A percentile compares a stretch with the other conserved stretches of the same genome.
phyloP scores from a whole-genome alignment of 2,329 filamentous ascomycete genomes.

The Trichoderma sp. region DNA sequence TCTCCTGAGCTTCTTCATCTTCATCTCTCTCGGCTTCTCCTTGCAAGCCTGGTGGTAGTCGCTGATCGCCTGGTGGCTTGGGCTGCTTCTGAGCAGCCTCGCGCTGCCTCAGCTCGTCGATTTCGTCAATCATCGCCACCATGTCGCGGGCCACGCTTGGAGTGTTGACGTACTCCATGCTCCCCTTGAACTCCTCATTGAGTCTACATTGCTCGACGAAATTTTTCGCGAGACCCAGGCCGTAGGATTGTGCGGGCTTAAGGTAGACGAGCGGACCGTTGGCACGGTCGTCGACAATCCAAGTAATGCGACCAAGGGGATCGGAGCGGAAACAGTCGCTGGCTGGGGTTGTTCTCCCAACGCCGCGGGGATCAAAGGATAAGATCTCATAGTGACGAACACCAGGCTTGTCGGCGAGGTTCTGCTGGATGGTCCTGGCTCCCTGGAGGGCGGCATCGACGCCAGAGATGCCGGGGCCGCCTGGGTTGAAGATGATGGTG shows the following conservation, averaged over 20 bases:
- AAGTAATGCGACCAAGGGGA: slow-evolving; percentile 28
- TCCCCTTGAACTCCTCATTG: slow-evolving; percentile 25
- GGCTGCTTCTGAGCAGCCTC: neutral
- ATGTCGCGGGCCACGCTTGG: slow-evolving; percentile 42
- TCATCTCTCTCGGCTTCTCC: neutral
- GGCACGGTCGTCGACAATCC: slow-evolving; percentile 31
- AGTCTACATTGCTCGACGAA: slow-evolving; percentile 26
- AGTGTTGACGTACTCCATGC: slow-evolving; percentile 36
- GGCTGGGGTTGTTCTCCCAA: slow-evolving; percentile 36
- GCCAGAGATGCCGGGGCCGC: slow-evolving; percentile 43
- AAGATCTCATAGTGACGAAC: slow-evolving; percentile 40
- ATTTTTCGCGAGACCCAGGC: slow-evolving; percentile 26
- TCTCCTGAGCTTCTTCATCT: neutral
- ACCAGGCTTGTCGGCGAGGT: slow-evolving; percentile 26
- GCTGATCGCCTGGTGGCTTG: neutral
- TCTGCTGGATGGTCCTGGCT: slow-evolving; percentile 25
- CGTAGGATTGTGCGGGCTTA: neutral
- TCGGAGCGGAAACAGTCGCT: slow-evolving; percentile 38
- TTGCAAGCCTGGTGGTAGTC: neutral
- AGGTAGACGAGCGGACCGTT: slow-evolving; percentile 26
- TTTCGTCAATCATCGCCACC: slow-evolving; percentile 40
- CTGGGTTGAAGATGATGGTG: slow-evolving; percentile 43
- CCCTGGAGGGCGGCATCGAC: slow-evolving; percentile 27
- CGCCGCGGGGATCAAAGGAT: slow-evolving; percentile 43
- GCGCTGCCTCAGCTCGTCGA: slow-evolving; percentile 31